Percentiles rank a stretch among this genome's conserved stretches.
Conservation (phyloP, 441 rosid species). For the Aleurites moluccanus region DNA sequence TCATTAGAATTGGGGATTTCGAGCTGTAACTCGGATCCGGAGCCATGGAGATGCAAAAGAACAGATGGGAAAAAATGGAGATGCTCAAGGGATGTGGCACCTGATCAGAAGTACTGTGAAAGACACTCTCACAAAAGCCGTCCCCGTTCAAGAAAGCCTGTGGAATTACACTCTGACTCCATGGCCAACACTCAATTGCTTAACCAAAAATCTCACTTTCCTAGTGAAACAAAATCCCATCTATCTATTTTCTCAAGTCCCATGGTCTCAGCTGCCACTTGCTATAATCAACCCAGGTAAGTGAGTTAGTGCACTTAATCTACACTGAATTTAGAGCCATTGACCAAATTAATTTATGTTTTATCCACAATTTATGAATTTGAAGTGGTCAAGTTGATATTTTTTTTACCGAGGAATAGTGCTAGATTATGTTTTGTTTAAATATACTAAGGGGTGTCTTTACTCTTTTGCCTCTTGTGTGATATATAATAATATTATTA, state of each 20-base stretch:
- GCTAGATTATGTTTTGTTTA: no score
- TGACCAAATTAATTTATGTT: neutral
- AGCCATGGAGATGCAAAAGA: constrained; percentile 74
- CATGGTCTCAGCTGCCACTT: constrained; percentile 30
- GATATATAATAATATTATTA: neutral
- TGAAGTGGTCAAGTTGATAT: constrained; percentile 11
- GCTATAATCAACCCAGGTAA: constrained; percentile 58
- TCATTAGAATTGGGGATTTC: constrained; percentile 27
- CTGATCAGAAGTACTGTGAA: constrained; percentile 70
- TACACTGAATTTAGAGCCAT: neutral
- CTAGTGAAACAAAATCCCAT: constrained; percentile 30
- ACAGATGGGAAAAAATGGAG: constrained; percentile 85
- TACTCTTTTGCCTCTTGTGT: constrained; percentile 14
- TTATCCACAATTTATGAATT: constrained; percentile 13
- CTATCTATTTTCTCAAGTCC: constrained; percentile 27
- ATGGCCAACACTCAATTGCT: constrained; percentile 24
- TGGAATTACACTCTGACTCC: constrained; percentile 30
- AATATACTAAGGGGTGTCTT: no score
- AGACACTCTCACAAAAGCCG: constrained; percentile 75
- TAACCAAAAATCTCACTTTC: constrained; percentile 34
- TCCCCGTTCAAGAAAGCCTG: constrained; percentile 86
- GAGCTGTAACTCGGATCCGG: constrained; percentile 33
- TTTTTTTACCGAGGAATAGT: neutral
- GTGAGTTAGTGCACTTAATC: constrained; percentile 8
- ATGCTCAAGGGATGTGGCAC: constrained; percentile 68